Evolutionary conservation across 805 yeast genomes (phyloP).

Genomic region (Monosporozyma aerobia): DNA sequence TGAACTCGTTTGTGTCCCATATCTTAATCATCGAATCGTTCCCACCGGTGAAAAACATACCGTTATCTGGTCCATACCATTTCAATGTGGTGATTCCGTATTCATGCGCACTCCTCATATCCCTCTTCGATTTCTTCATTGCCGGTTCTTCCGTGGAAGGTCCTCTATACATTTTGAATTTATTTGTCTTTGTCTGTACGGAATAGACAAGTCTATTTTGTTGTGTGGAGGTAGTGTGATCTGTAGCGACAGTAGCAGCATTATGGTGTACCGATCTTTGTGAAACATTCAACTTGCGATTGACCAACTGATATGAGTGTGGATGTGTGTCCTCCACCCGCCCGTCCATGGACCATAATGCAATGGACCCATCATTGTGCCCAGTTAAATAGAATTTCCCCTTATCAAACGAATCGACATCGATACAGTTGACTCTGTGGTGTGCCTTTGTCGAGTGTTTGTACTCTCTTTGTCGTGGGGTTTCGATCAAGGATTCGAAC

Average conservation of each 20-base stretch:
- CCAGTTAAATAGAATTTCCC: constrained; percentile 16
- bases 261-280: background rate
- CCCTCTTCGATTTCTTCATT: background rate
- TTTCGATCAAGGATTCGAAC: constrained; percentile 17
- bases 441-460: background rate
- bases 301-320: constrained; percentile 15
- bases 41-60: constrained; percentile 75
- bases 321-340: background rate
- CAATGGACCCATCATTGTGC: constrained; percentile 30
- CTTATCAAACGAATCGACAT: constrained; percentile 15
- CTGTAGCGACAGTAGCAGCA: background rate
- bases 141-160: background rate
- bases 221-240: background rate
- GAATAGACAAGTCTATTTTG: constrained; percentile 11
- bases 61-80: constrained; percentile 90
- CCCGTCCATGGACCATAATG: constrained; percentile 25
- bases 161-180: constrained; percentile 15
- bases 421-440: background rate
- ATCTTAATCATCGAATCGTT: constrained; percentile 68
- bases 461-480: constrained; percentile 2
- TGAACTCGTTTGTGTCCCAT: constrained; percentile 68
- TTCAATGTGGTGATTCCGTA: constrained; percentile 64
- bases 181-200: constrained; percentile 16
- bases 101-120: constrained; percentile 35
- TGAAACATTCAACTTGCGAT: constrained; percentile 20